A percentile compares a stretch with the other conserved stretches of the same genome.
Evolutionary conservation across 2,329 filamentous ascomycete genomes (phyloP).

Genomic region (Stagonosporopsis rhizophila): DNA sequence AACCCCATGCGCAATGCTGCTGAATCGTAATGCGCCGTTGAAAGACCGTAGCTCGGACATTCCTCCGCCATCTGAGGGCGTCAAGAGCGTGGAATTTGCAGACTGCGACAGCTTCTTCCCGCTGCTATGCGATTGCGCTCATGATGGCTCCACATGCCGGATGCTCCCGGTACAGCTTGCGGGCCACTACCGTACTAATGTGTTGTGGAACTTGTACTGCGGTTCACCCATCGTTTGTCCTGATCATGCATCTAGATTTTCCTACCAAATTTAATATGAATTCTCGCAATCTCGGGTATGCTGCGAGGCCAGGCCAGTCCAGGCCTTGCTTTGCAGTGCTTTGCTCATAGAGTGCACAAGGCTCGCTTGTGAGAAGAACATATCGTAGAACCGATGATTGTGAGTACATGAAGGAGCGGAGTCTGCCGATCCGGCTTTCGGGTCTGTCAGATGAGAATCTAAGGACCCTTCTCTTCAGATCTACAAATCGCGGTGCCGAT

Average conservation of each 20-base stretch:
- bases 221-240: neutral
- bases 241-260: neutral
- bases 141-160: neutral
- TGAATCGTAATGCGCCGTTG: neutral
- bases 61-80: neutral
- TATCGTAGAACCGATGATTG: neutral
- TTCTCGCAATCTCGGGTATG: neutral
- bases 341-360: neutral
- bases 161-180: neutral
- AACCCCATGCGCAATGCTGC: neutral
- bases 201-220: neutral
- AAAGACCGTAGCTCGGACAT: neutral
- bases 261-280: neutral
- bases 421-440: neutral
- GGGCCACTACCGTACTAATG: neutral
- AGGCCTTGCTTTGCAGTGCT: neutral
- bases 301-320: neutral
- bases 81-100: neutral
- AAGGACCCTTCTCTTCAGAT: neutral
- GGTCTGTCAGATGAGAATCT: neutral
- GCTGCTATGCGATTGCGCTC: neutral
- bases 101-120: neutral
- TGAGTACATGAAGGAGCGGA: neutral
- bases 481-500: neutral
- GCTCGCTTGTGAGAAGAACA: neutral